Base-by-base conservation (phyloP, 2,329 filamentous ascomycete genomes). In the Allantophomopsis cytisporea region DNA sequence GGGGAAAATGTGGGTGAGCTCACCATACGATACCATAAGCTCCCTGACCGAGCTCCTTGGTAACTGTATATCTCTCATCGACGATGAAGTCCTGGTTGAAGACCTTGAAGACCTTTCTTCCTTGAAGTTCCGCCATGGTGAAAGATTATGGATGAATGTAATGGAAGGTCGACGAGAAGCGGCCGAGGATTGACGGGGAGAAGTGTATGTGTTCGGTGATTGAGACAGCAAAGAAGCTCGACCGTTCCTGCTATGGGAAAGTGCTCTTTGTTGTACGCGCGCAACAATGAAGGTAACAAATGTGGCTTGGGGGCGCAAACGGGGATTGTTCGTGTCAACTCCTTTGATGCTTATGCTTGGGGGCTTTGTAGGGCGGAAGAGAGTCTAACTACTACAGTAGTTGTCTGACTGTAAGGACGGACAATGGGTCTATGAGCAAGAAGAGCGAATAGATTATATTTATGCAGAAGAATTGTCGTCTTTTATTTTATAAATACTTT, bases 31-130 rank as follows among this genome's bases (percentile, higher is more conserved):
- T 96, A 59, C 91, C 91, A 59, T 98, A 98, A 55, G 91, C 91
- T 57, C 91, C 91, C 63, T 98, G 91, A 35, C 91, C 91, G 40
- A 98, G 72, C 69, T 98, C 91, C 73, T 98, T 98, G 49, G 89
- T 96, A 49, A 98, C 91, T 49, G 84, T 94, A 68, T 98, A 98
- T 54, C 89, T 80, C 64, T 96, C 89, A 60, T 96, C 91, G 56
- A 96, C 91, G 53, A 95, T 80, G 60, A 98, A 98, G 68, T 98
- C 91, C 60, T 98, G 91, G 71, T 95, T 95, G 68, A 98, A 98
- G 61, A 98, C 88, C 79, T 94, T 94, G 74, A 94, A 95, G 63
- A 89, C 76, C 73, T 94, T 95, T 64, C 87, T 81, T 58, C 78
- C 78, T 40, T 49, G 49, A 5, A 57, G 49, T 40, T 57, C 54